phyloP scores from a whole-genome alignment of 352 stramenopile species.

The Pythium inflatum region DNA sequence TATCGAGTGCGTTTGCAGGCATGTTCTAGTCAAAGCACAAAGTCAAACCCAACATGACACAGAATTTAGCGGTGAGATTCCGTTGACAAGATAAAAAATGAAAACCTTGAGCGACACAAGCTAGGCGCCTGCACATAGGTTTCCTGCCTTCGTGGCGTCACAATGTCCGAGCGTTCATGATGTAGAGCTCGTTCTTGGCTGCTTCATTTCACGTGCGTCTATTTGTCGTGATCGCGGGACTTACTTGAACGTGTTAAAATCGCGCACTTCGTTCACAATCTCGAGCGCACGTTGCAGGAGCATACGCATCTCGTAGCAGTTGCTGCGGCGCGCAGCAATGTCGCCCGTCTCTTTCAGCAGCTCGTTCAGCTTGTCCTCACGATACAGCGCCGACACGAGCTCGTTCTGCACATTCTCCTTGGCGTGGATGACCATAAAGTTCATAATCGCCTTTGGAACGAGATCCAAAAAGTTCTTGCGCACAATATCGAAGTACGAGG shows the following conservation, averaged over 20 bases:
- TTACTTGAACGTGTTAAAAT: conserved; percentile 98
- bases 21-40: conserved; percentile 35
- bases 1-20: conserved; percentile 30
- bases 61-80: conserved; percentile 3
- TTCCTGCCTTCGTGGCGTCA: not conserved
- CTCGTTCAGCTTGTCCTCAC: conserved; percentile 95
- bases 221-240: conserved; percentile 12
- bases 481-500: conserved; percentile 99
- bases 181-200: not conserved
- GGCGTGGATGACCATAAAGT: conserved; percentile 95
- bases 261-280: conserved; percentile 98
- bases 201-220: conserved; percentile 34
- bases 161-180: not conserved
- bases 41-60: too few relatives aligned
- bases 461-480: conserved; percentile 99
- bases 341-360: conserved; percentile 96
- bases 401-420: conserved; percentile 98
- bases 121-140: not conserved
- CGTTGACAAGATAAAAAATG: conserved; percentile 34
- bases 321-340: conserved; percentile 93
- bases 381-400: conserved; percentile 96
- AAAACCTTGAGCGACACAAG: not conserved
- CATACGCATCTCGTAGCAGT: conserved; percentile 97
- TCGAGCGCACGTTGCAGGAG: conserved; percentile 95
- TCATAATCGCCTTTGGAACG: conserved; percentile 99